These are phyloP conservation scores for Rheum nobile DNA, from an alignment of 148 eudicot genomes.

Conservation along the genomic window DNA sequence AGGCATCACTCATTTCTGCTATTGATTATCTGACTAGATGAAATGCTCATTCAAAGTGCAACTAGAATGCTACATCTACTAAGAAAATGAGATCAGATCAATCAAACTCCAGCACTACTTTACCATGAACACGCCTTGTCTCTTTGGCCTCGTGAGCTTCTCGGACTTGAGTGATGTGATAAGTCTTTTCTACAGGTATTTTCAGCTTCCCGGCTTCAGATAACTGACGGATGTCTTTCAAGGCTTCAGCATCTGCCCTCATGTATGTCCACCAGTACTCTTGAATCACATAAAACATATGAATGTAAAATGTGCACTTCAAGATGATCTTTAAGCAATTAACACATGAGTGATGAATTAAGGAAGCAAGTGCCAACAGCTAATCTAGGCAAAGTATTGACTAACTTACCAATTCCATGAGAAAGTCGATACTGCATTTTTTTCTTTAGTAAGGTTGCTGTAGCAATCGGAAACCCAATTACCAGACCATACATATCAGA, in stretches of 20 bases:
- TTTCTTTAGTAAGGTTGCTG: conserved; percentile 66
- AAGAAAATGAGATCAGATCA: conserved; percentile 10
- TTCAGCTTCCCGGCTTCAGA: conserved; percentile 66
- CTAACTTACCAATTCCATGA: conserved; percentile 75
- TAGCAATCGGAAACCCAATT: conserved; percentile 70
- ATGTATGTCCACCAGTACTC: conserved; percentile 88
- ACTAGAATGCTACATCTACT: background rate
- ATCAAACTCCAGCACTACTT: conserved; percentile 84
- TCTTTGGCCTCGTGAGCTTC: conserved; percentile 95
- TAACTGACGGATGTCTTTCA: conserved; percentile 62
- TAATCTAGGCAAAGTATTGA: background rate
- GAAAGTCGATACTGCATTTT: conserved; percentile 58
- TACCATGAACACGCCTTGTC: conserved; percentile 57
- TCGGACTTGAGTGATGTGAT: conserved; percentile 62
- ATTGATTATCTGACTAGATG: background rate
- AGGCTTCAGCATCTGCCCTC: conserved; percentile 92
- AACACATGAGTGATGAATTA: background rate
- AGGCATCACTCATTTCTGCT: background rate
- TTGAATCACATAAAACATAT: conserved; percentile 11
- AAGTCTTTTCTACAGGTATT: conserved; percentile 78
- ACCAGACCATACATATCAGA: conserved; percentile 74
- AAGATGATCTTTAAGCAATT: no score
- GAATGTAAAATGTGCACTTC: no score
- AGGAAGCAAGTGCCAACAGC: background rate
- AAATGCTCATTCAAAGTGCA: background rate